Base-by-base conservation (phyloP, 768 basidiomycete genomes). In the Piloderma croceum region DNA sequence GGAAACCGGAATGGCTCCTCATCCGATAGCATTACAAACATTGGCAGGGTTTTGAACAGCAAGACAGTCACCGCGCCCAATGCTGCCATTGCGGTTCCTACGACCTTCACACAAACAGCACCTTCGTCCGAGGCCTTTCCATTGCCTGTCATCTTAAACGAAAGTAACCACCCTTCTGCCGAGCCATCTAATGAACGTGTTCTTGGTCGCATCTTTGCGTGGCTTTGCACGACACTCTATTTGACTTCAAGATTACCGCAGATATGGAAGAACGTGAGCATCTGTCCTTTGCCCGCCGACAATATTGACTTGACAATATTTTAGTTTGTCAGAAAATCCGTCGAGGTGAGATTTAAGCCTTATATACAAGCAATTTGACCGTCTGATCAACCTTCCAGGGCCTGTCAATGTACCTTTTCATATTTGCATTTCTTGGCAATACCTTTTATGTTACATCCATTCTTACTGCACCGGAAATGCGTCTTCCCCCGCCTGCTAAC, bases 371-470 rank as follows among this genome's bases (percentile, higher is more conserved):
- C 6, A 23, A 33, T 12, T 29, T n/a, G n/a, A n/a, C n/a, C n/a
- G n/a, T n/a, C n/a, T n/a, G 41, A 48, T 34, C 29, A 20, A 15
- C 31, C 34, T 25, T 27, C 27, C 52, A 93, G 76, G 96, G 96
- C 7, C 76, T 99, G 22, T 94, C 93, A 12, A 87, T 98, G 64
- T 84, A 83, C 55, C 73, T 99, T 17, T 99, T 99, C 60, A 58
- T 93, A 24, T 90, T 85, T 57, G 96, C 96, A 6, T 98, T 98
- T 60, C 63, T 87, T 20, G 96, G 96, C 42, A 99, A 99, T 61
- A 62, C 77, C 7, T 91, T 94, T 57, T 98, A 99, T 60, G 94
- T 94, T 34, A 61, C 82, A 15, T 94, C 91, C 3, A 87, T 97
- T 51, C 57, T 96, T n/a, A 71, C 79, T 6, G 89, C 88, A 29